Conservation (phyloP, 768 basidiomycete genomes). For the Hygrophorus russula region DNA sequence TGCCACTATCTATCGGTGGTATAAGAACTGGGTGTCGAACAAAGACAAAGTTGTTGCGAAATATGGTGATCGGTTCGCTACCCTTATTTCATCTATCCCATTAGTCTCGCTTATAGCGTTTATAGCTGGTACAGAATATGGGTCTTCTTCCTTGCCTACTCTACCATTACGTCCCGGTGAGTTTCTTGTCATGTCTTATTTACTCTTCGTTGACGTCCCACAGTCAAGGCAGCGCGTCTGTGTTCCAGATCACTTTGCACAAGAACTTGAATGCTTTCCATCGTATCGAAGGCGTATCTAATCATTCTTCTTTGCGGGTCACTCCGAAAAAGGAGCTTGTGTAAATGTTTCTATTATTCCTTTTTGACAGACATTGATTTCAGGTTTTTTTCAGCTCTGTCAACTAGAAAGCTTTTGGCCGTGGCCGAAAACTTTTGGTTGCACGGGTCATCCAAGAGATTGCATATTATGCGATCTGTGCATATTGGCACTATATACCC, state of each 20-base stretch:
- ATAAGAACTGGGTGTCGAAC: slow-evolving; percentile 95
- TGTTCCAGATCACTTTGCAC: slow-evolving; percentile 96
- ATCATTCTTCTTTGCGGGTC: slow-evolving; percentile 73
- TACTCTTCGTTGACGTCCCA: not conserved
- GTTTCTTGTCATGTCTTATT: slow-evolving; percentile 9
- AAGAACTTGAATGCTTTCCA: slow-evolving; percentile 97
- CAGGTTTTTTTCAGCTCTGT: not conserved
- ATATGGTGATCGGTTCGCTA: slow-evolving; percentile 63
- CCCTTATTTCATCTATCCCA: not conserved
- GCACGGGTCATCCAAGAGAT: too few species aligned
- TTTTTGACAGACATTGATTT: not conserved
- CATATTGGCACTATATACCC: too few species aligned
- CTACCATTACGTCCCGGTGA: slow-evolving; percentile 71
- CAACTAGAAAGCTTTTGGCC: not conserved
- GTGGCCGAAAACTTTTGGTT: not conserved
- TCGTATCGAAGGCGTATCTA: slow-evolving; percentile 74
- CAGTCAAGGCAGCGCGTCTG: slow-evolving; percentile 81
- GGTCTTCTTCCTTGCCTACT: slow-evolving; percentile 95
- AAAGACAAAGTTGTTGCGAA: slow-evolving; percentile 79
- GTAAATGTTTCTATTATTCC: slow-evolving; percentile 22
- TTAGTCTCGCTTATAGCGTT: not conserved
- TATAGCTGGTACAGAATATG: slow-evolving; percentile 78
- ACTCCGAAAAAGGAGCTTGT: slow-evolving; percentile 38
- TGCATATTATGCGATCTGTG: too few species aligned
- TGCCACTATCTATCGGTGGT: slow-evolving; percentile 85